phyloP scores from a whole-genome alignment of 176 grass and related monocot species.

The Elaeis guineensis region DNA sequence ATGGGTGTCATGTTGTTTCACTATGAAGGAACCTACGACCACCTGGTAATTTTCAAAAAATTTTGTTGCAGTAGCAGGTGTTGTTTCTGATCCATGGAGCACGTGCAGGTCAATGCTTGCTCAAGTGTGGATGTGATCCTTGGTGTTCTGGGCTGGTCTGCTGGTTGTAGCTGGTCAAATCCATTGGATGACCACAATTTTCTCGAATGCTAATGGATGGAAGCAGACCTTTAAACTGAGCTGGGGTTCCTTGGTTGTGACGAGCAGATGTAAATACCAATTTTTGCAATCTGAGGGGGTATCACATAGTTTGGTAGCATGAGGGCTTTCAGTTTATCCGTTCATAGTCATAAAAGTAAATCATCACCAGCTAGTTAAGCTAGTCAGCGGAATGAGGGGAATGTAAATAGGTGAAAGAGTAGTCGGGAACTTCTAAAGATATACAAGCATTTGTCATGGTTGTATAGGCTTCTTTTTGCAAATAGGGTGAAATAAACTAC shows the following conservation, averaged over 20 bases:
- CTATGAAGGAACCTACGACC: slow-evolving; percentile 61
- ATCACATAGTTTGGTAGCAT: too few species aligned
- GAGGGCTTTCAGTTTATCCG: background rate
- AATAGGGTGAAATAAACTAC: too few species aligned
- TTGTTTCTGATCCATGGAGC: slow-evolving; percentile 13
- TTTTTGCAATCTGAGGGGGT: too few species aligned
- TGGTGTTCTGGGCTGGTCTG: slow-evolving; percentile 79
- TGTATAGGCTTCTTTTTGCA: too few species aligned
- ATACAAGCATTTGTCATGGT: too few species aligned
- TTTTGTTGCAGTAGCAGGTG: background rate
- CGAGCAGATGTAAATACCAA: too few species aligned
- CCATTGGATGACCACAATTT: slow-evolving; percentile 20
- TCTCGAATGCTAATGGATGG: slow-evolving; percentile 41
- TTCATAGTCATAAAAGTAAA: slow-evolving; percentile 21
- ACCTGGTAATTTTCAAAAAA: slow-evolving; percentile 43
- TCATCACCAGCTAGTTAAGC: slow-evolving; percentile 16
- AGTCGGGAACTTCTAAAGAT: too few species aligned
- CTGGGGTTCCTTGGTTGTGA: too few species aligned
- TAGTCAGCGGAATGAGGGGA: slow-evolving; percentile 18
- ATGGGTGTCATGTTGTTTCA: slow-evolving; percentile 75
- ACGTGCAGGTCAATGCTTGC: slow-evolving; percentile 56
- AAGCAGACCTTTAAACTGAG: too few species aligned
- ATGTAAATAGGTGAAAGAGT: slow-evolving; percentile 21
- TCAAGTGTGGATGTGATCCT: slow-evolving; percentile 55
- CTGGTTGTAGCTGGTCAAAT: slow-evolving; percentile 68